Percentiles rank a stretch among this genome's conserved stretches.
Evolutionary conservation across 495 filamentous ascomycete genomes (phyloP).

Genomic region (Penicillium waksmanii): DNA sequence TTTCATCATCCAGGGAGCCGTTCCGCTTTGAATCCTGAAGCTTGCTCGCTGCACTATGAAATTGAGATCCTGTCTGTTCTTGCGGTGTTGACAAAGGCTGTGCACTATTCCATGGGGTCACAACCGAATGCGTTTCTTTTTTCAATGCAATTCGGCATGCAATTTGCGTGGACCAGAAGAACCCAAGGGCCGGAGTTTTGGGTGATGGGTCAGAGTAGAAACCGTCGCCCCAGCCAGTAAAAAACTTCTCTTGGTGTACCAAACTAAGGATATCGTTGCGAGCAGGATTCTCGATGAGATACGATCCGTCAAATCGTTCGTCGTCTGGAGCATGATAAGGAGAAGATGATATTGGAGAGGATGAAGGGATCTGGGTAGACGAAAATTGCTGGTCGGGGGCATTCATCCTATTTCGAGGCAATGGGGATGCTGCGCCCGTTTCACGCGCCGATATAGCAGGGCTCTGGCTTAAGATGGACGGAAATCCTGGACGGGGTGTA

Average conservation of each 20-base stretch:
- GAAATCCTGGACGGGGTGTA: slow-evolving; percentile 16
- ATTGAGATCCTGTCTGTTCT: slow-evolving; percentile 13
- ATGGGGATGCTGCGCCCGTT: slow-evolving; percentile 23
- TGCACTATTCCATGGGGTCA: slow-evolving; percentile 2
- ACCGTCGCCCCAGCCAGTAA: slow-evolving; percentile 87
- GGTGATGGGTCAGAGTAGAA: slow-evolving; percentile 30
- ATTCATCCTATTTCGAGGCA: slow-evolving; percentile 22
- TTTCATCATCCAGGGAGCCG: slow-evolving; percentile 3
- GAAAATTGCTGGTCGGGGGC: slow-evolving; percentile 23
- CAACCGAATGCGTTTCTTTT: slow-evolving; percentile 40
- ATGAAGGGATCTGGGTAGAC: slow-evolving; percentile 24
- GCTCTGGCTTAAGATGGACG: slow-evolving; percentile 22
- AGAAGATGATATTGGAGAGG: slow-evolving; percentile 37
- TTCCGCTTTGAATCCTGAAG: neutral
- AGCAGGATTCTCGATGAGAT: slow-evolving; percentile 42
- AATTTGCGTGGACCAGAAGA: slow-evolving; percentile 90
- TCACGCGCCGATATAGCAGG: slow-evolving; percentile 21
- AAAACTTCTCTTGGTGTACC: slow-evolving; percentile 89
- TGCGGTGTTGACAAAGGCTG: slow-evolving; percentile 14
- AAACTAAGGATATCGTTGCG: slow-evolving; percentile 63
- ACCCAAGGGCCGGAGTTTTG: slow-evolving; percentile 85
- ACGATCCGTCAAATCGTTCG: slow-evolving; percentile 42
- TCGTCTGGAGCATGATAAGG: slow-evolving; percentile 41
- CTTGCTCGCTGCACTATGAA: neutral
- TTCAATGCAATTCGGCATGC: slow-evolving; percentile 78